These are phyloP conservation scores for Erysimum cheiri DNA, from an alignment of 441 rosid species.

Conservation along the genomic window DNA sequence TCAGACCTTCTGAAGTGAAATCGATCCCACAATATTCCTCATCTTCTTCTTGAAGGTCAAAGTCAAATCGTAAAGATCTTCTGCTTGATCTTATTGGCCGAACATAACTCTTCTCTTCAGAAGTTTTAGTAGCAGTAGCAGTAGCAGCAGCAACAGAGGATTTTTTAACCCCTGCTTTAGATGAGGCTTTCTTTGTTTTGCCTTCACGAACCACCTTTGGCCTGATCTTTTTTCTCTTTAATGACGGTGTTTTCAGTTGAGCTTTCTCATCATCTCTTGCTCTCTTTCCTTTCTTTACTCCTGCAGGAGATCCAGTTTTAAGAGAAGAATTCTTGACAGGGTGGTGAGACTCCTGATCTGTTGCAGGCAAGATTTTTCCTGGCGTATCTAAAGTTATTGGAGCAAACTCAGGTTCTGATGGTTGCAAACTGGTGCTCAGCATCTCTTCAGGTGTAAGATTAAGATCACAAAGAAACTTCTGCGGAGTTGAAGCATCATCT, in stretches of 20 bases:
- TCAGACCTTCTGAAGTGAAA: slow-evolving; percentile 7
- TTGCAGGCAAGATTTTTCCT: neutral
- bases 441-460: slow-evolving; percentile 39
- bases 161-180: slow-evolving; percentile 46
- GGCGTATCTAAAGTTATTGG: slow-evolving; percentile 26
- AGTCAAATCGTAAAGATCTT: slow-evolving; percentile 50
- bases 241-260: slow-evolving; percentile 40
- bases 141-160: slow-evolving; percentile 38
- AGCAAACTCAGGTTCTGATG: slow-evolving; percentile 18
- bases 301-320: slow-evolving; percentile 4
- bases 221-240: slow-evolving; percentile 72
- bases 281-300: slow-evolving; percentile 28
- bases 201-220: slow-evolving; percentile 76
- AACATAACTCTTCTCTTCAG: slow-evolving; percentile 38
- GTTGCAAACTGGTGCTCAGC: neutral
- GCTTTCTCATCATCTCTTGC: neutral
- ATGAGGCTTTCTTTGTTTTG: slow-evolving; percentile 49
- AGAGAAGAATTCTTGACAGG: neutral
- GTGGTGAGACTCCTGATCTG: neutral
- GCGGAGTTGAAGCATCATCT: slow-evolving; percentile 23
- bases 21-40: neutral
- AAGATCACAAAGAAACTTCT: slow-evolving; percentile 27
- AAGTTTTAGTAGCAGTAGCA: slow-evolving; percentile 39
- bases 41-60: slow-evolving; percentile 24
- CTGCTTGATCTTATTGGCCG: slow-evolving; percentile 50